A percentile compares a stretch with the other conserved stretches of the same genome.
phyloP scores from a whole-genome alignment of 345 rosid species.

The Eucalyptus paniculata region DNA sequence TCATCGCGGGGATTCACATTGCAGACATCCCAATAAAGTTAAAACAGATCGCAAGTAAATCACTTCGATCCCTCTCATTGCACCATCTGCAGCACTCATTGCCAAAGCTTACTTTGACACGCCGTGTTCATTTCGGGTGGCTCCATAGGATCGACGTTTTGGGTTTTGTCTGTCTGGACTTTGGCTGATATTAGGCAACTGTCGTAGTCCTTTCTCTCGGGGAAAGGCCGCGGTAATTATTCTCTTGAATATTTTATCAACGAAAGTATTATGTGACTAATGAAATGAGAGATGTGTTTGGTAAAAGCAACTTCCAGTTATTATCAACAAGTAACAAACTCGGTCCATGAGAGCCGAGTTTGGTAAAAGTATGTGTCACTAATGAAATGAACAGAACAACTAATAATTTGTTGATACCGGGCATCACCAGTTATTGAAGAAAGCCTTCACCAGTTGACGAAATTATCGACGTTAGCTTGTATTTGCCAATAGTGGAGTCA shows the following conservation, averaged over 20 bases:
- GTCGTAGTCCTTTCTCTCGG: not conserved
- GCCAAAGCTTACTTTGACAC: not conserved
- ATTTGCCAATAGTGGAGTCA: not conserved
- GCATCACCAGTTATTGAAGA: not conserved
- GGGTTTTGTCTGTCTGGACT: not conserved
- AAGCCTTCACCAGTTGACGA: not conserved
- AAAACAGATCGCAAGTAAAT: not conserved
- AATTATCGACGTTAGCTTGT: not conserved
- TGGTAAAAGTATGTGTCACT: not conserved
- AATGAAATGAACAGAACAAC: not conserved
- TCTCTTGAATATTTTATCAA: not conserved
- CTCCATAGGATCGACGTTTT: not conserved
- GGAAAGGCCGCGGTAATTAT: not conserved
- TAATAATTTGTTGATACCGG: not conserved
- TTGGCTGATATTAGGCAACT: not conserved
- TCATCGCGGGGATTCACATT: not conserved
- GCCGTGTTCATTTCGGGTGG: not conserved
- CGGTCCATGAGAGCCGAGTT: not conserved
- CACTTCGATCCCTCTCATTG: no score
- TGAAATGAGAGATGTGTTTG: no score
- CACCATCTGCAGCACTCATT: no score
- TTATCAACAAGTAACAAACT: not conserved
- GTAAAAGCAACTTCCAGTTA: not conserved
- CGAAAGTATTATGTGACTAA: not conserved
- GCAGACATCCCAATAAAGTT: not conserved